A percentile compares a stretch with the other conserved stretches of the same genome.
These are phyloP conservation scores for Stephania japonica DNA, from an alignment of 164 flowering plant species.

Conservation along the genomic window DNA sequence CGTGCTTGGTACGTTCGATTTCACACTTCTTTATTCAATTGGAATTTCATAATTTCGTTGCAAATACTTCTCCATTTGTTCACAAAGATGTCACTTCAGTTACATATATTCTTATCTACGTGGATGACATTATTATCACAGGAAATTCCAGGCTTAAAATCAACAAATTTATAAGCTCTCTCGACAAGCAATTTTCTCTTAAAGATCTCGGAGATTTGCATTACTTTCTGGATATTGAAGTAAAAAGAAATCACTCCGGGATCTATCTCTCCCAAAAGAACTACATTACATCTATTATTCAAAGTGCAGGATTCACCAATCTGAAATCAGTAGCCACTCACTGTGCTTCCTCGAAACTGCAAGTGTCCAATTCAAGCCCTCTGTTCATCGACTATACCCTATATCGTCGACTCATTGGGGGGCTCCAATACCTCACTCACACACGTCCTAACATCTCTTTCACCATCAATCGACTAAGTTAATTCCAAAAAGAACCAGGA, in stretches of 20 bases:
- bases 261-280: not conserved
- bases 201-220: not conserved
- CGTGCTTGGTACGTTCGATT: not conserved
- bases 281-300: not conserved
- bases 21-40: not conserved
- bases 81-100: too few relatives aligned
- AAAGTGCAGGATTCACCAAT: too few relatives aligned
- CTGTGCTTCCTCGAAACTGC: not conserved
- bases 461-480: not conserved
- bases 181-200: not conserved
- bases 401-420: not conserved
- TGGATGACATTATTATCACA: not conserved
- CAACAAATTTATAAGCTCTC: not conserved
- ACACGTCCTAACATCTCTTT: not conserved
- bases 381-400: not conserved
- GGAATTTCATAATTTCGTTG: not conserved
- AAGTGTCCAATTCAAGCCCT: not conserved
- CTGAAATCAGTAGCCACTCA: not conserved
- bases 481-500: not conserved
- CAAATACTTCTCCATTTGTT: not conserved
- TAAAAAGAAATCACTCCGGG: not conserved
- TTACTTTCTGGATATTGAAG: conserved; percentile 3
- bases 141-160: not conserved
- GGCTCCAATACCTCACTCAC: not conserved
- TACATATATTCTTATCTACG: not conserved